Evolutionary conservation across 2,329 filamentous ascomycete species (phyloP).

Genomic region (Aspergillus transmontanensis): DNA sequence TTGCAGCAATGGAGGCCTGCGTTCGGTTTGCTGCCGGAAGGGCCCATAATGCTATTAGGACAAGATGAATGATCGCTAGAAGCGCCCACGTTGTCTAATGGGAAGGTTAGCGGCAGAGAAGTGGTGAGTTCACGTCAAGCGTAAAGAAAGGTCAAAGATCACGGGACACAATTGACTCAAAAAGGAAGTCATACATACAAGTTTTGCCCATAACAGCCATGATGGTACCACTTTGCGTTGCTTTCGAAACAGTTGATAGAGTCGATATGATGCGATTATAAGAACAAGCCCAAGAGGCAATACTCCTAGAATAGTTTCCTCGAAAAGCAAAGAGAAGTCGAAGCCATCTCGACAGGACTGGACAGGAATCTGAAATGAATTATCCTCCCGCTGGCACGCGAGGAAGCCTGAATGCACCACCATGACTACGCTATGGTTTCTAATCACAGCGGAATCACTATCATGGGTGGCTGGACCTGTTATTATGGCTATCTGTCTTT

Average conservation of each 20-base stretch:
- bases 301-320: conserved; percentile 45
- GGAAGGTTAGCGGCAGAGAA: conserved; percentile 9
- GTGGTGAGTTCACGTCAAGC: background rate
- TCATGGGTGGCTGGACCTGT: conserved; percentile 18
- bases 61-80: conserved; percentile 40
- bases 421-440: conserved; percentile 29
- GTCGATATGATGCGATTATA: conserved; percentile 36
- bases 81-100: conserved; percentile 33
- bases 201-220: conserved; percentile 33
- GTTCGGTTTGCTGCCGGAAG: conserved; percentile 34
- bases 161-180: background rate
- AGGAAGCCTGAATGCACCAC: conserved; percentile 25
- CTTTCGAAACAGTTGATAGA: conserved; percentile 39
- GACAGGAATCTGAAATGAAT: conserved; percentile 37
- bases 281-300: conserved; percentile 41
- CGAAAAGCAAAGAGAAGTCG: conserved; percentile 51
- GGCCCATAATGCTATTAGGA: conserved; percentile 42
- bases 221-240: conserved; percentile 38
- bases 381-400: conserved; percentile 37
- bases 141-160: background rate
- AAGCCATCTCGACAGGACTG: conserved; percentile 42
- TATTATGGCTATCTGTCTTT: conserved; percentile 4
- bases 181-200: conserved; percentile 32
- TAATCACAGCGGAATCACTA: conserved; percentile 20
- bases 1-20: conserved; percentile 37